Evolutionary conservation across 1,284 basidiomycete genomes (phyloP).

Genomic region (Pseudozyma hubeiensis): DNA sequence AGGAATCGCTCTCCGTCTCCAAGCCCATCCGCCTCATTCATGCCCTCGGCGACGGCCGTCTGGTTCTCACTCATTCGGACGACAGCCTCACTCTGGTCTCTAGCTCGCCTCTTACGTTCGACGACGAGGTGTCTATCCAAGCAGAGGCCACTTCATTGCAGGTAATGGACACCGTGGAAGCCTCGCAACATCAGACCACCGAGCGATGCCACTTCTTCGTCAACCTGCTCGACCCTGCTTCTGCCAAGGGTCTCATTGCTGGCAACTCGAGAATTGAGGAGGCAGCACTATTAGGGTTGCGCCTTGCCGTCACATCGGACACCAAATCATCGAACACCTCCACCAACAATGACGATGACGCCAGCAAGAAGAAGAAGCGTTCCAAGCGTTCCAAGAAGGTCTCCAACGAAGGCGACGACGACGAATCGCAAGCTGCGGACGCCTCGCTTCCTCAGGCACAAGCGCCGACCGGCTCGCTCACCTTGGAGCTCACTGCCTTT

Average conservation of each 20-base stretch:
- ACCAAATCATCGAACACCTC: conserved; percentile 4
- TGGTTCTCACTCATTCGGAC: conserved; percentile 36
- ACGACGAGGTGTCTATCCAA: conserved; percentile 29
- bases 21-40: conserved; percentile 38
- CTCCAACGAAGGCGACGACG: conserved; percentile 10
- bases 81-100: conserved; percentile 39
- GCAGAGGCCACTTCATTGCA: conserved; percentile 16
- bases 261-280: conserved; percentile 29
- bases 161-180: conserved; percentile 17
- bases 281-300: conserved; percentile 32
- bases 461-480: conserved; percentile 14
- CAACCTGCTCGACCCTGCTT: conserved; percentile 33
- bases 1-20: conserved; percentile 24
- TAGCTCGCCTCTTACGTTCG: conserved; percentile 13
- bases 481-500: conserved; percentile 32
- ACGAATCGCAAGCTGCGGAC: conserved; percentile 1
- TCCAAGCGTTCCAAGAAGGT: conserved; percentile 36
- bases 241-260: conserved; percentile 28
- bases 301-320: conserved; percentile 31
- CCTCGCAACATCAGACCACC: conserved; percentile 7
- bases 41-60: conserved; percentile 34
- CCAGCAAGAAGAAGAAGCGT: conserved; percentile 41
- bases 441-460: conserved; percentile 3
- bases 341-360: conserved; percentile 3
- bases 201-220: conserved; percentile 34